These are phyloP conservation scores for Alternaria sp. DNA, from an alignment of 2,329 filamentous ascomycete genomes.

Conservation along the genomic window DNA sequence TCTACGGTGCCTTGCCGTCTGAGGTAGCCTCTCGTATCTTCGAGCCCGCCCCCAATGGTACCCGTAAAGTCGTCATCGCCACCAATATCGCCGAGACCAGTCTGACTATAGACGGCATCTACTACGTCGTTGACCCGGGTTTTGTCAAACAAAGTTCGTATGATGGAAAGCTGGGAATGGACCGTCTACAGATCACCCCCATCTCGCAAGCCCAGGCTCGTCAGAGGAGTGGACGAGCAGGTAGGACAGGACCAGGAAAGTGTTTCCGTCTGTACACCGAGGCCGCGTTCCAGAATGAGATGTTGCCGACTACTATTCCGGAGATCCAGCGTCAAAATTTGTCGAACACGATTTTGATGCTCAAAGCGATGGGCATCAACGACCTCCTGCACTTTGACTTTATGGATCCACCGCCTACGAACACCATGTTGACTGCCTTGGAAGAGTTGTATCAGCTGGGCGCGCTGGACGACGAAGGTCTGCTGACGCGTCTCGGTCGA, in stretches of 20 bases:
- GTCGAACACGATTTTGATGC: conserved; percentile 91
- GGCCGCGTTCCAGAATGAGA: conserved; percentile 92
- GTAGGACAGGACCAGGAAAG: conserved; percentile 93
- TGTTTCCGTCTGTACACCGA: conserved; percentile 92
- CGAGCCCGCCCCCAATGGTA: conserved; percentile 85
- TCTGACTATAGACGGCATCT: conserved; percentile 97
- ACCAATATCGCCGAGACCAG: conserved; percentile 99
- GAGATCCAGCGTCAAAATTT: conserved; percentile 97
- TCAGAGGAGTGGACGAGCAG: conserved; percentile 90
- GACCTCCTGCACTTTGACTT: conserved; percentile 97
- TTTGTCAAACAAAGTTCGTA: conserved; percentile 99
- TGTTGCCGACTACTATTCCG: conserved; percentile 94
- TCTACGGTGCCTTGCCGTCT: conserved; percentile 92
- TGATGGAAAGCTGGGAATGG: conserved; percentile 97
- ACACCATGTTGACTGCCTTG: conserved; percentile 95
- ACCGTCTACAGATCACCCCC: conserved; percentile 91
- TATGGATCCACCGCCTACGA: conserved; percentile 97
- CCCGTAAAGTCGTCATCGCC: conserved; percentile 93
- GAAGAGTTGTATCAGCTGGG: conserved; percentile 94
- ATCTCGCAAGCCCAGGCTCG: conserved; percentile 97
- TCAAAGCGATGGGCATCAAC: conserved; percentile 99
- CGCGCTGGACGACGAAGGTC: conserved; percentile 92
- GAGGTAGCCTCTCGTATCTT: conserved; percentile 96
- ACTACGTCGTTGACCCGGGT: conserved; percentile 95
- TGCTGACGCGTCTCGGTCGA: conserved; percentile 87